Evolutionary conservation across 768 basidiomycete genomes (phyloP).

Genomic region (Phaffia australis): DNA sequence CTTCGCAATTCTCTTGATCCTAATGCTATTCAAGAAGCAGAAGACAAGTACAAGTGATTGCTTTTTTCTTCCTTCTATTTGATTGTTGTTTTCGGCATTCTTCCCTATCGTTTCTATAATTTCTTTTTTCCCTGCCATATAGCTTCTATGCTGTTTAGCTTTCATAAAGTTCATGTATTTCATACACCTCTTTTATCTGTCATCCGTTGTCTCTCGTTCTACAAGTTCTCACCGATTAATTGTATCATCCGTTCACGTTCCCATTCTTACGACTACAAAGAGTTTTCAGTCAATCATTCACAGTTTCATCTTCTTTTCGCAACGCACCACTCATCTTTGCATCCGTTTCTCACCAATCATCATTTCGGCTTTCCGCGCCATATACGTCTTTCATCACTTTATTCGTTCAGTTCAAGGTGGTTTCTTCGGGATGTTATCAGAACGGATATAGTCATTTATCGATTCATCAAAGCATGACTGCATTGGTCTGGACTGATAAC

Average conservation of each 20-base stretch:
- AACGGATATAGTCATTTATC: too few species aligned
- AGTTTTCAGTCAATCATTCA: background rate
- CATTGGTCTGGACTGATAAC: too few species aligned
- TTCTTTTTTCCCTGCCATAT: background rate
- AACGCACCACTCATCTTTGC: background rate
- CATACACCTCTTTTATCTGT: background rate
- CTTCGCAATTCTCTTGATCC: conserved; percentile 89
- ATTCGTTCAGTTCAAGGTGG: too few species aligned
- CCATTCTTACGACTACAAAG: background rate
- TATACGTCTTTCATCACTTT: background rate
- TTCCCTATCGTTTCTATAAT: background rate
- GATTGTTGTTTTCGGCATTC: background rate
- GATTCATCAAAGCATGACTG: too few species aligned
- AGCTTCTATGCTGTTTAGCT: too few species aligned
- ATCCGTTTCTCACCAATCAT: background rate
- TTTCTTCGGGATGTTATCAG: too few species aligned
- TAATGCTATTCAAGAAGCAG: conserved; percentile 63
- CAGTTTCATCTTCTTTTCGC: background rate
- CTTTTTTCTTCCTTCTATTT: background rate
- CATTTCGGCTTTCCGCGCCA: too few species aligned
- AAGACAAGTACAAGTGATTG: conserved; percentile 73
- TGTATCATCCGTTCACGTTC: background rate
- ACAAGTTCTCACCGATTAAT: background rate
- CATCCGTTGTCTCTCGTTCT: background rate
- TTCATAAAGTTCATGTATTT: background rate